Conservation (phyloP, 2,329 filamentous ascomycete genomes). For the Ophiognomonia clavigignenti-juglandacearum region DNA sequence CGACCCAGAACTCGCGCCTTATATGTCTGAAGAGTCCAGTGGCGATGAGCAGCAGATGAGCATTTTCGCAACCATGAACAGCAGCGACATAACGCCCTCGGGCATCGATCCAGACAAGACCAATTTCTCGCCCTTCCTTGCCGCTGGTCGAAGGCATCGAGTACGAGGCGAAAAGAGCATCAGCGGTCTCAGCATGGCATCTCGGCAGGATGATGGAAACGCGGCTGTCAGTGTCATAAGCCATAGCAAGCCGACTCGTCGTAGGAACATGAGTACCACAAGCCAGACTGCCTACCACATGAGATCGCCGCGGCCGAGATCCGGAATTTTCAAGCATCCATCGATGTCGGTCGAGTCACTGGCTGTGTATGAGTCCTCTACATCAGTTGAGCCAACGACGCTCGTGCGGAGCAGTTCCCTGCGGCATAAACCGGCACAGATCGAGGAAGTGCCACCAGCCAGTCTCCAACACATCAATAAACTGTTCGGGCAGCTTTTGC, state of each 20-base stretch:
- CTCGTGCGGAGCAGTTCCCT: constrained; percentile 79
- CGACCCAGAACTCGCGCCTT: constrained; percentile 89
- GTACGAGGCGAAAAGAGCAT: constrained; percentile 73
- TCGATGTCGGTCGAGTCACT: constrained; percentile 48
- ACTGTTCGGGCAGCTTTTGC: constrained; percentile 76
- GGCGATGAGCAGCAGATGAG: constrained; percentile 89
- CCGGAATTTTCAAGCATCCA: constrained; percentile 52
- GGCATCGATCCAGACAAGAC: constrained; percentile 71
- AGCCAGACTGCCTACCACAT: constrained; percentile 65
- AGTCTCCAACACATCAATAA: constrained; percentile 85
- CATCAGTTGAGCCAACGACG: constrained; percentile 37
- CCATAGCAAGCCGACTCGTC: constrained; percentile 58
- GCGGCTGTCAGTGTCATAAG: constrained; percentile 53
- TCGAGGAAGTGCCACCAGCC: constrained; percentile 80
- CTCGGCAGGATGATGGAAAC: constrained; percentile 60
- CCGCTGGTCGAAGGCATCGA: constrained; percentile 70
- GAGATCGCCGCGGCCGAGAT: constrained; percentile 66
- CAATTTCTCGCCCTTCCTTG: constrained; percentile 67
- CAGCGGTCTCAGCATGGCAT: constrained; percentile 63
- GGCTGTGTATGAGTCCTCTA: constrained; percentile 40
- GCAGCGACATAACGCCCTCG: constrained; percentile 56
- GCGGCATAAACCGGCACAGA: constrained; percentile 66
- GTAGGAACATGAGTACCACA: constrained; percentile 79
- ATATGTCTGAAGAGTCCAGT: constrained; percentile 93
- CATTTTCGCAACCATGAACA: constrained; percentile 73